Evolutionary conservation across 1,139 yeast genomes (phyloP), one percentile per base, ranked within the genome.

Genomic region (Hansenula lynferdii): DNA sequence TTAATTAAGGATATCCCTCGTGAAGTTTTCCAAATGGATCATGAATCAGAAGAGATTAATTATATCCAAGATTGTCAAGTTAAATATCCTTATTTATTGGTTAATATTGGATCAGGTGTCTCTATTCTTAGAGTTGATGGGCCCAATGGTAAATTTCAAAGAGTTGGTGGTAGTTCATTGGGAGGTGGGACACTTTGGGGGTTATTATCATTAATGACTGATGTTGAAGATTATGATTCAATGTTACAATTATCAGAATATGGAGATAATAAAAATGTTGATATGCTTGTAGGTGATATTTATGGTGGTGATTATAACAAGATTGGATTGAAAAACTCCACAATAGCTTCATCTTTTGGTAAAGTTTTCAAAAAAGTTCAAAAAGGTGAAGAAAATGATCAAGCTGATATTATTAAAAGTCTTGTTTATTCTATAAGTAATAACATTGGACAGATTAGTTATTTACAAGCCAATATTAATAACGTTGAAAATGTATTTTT

Each of bases 141-240:
- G 1, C 70, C 75, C n/a, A 75, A 77, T 36, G 25, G 31, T 5
- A 40, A 48, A 15, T 89, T 83, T 60, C 81, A 76, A 47, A 74
- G 97, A 54, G 82, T 90, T 23, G 97, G 97, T 3, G 97, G 97
- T 9, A 84, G 95, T 1, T 86, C 96, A 0, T 64, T 90, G n/a
- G 97, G 97, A 15, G 97, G 97, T 2, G 97, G 97, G 5, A 90
- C 97, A 0, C 70, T 90, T 24, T 90, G 97, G 97, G 97, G 97
- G 0, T 65, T 90, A 34, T 64, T 90, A 30, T 83, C 95, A 3
- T 65, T 89, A 40, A 69, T 90, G 29, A 90, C 97, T 0, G 86
- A 85, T 36, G 95, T 95, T 6, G 73, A 76, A 43, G 85, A 85
- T 39, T 90, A 86, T 56, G 96, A 87, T 54, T 95, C 87, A 55